phyloP scores from a whole-genome alignment of 345 rosid species.

The Barbarea vulgaris region DNA sequence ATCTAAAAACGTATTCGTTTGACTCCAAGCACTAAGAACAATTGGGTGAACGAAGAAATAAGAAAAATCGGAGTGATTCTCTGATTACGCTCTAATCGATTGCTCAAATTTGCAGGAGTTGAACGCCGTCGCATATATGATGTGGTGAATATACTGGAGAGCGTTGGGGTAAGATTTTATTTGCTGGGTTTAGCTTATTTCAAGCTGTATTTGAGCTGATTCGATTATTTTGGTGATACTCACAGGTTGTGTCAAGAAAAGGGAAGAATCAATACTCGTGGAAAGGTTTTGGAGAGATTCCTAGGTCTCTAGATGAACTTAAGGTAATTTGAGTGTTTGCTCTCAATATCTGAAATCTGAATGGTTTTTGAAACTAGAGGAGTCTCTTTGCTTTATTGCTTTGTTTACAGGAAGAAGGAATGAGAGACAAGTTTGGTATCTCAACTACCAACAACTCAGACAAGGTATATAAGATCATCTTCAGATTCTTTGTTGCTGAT shows the following conservation, averaged over 20 bases:
- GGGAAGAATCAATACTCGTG: constrained; percentile 76
- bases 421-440: constrained; percentile 51
- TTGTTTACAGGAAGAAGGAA: constrained; percentile 57
- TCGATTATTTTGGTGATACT: neutral
- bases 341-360: neutral
- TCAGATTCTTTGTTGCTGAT: neutral
- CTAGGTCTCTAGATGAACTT: constrained; percentile 55
- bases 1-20: neutral
- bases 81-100: neutral
- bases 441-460: constrained; percentile 40
- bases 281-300: constrained; percentile 74
- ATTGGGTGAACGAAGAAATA: neutral
- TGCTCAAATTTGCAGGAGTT: constrained; percentile 52
- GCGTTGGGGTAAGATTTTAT: constrained; percentile 54
- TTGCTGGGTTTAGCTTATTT: neutral
- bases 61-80: neutral
- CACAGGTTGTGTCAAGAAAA: constrained; percentile 74
- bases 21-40: neutral
- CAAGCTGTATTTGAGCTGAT: constrained; percentile 11
- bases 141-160: constrained; percentile 78
- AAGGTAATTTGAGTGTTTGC: constrained; percentile 45
- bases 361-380: constrained; percentile 6
- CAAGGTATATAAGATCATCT: constrained; percentile 37
- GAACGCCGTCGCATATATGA: constrained; percentile 81
- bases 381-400: constrained; percentile 10